These are phyloP conservation scores for Quercus alba DNA, from an alignment of 306 rosid species.

Conservation along the genomic window DNA sequence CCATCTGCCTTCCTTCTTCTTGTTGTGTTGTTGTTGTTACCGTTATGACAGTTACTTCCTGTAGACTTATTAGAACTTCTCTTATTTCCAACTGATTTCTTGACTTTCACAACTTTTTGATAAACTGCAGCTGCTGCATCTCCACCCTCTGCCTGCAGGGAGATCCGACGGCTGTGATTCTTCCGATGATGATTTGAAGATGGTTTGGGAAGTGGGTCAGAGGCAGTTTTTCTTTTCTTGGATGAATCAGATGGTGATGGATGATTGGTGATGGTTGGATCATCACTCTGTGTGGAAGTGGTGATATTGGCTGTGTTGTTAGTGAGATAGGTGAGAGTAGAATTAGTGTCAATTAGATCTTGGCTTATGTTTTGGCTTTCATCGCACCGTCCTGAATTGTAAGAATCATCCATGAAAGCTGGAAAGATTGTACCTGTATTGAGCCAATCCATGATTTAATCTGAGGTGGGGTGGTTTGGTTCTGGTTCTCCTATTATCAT, in stretches of 20 bases:
- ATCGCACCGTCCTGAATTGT: constrained; percentile 56
- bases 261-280: constrained; percentile 26
- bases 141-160: constrained; percentile 31
- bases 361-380: constrained; percentile 44
- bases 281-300: constrained; percentile 28
- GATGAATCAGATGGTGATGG: constrained; percentile 40
- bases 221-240: constrained; percentile 55
- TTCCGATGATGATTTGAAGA: constrained; percentile 37
- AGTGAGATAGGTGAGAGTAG: constrained; percentile 22
- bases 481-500: constrained; percentile 56
- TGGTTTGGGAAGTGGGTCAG: constrained; percentile 29
- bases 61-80: constrained; percentile 43
- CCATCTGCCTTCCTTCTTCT: constrained; percentile 86
- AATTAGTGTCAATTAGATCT: constrained; percentile 27
- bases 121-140: constrained; percentile 4
- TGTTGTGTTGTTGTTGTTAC: constrained; percentile 39
- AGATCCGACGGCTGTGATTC: constrained; percentile 28
- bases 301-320: constrained; percentile 25
- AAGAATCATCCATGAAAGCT: constrained; percentile 68
- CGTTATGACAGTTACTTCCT: constrained; percentile 43
- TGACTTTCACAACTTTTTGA: constrained; percentile 26
- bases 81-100: constrained; percentile 53
- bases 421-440: constrained; percentile 69
- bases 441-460: constrained; percentile 77
- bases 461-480: constrained; percentile 52